These are phyloP conservation scores for Paramecium biaurelia DNA, from an alignment of 73 alveolate genomes.

Conservation along the genomic window DNA sequence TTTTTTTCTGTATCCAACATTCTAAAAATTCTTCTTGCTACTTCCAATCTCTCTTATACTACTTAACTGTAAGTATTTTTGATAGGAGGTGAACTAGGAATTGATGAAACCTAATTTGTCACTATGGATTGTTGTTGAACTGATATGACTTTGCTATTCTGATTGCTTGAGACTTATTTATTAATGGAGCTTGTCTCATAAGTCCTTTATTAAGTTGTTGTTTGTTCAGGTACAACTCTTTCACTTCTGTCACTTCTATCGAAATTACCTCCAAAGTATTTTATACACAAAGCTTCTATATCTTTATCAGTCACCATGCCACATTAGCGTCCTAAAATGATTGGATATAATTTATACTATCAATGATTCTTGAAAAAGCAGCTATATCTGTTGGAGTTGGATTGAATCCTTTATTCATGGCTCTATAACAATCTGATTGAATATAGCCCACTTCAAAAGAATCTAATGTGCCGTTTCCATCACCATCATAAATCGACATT, in stretches of 20 bases:
- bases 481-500: constrained; percentile 2
- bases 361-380: constrained; percentile 1
- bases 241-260: constrained; percentile 20
- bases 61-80: background rate
- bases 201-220: background rate
- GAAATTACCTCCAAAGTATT: constrained; percentile 39
- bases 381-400: constrained; percentile 55
- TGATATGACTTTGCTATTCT: background rate
- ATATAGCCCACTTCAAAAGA: constrained; percentile 46
- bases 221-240: background rate
- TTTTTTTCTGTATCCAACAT: background rate
- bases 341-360: background rate
- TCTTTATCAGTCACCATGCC: background rate
- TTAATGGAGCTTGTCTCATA: background rate
- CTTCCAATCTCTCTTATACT: constrained; percentile 33
- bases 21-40: constrained; percentile 40
- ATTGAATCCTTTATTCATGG: constrained; percentile 50
- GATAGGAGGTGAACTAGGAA: background rate
- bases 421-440: constrained; percentile 42
- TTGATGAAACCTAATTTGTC: background rate
- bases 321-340: background rate
- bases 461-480: constrained; percentile 33
- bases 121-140: background rate
- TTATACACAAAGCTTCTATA: constrained; percentile 6
- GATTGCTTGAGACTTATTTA: background rate